phyloP scores from a whole-genome alignment of 192 early-diverging fungal genomes.

The Pilobolus umbonatus region DNA sequence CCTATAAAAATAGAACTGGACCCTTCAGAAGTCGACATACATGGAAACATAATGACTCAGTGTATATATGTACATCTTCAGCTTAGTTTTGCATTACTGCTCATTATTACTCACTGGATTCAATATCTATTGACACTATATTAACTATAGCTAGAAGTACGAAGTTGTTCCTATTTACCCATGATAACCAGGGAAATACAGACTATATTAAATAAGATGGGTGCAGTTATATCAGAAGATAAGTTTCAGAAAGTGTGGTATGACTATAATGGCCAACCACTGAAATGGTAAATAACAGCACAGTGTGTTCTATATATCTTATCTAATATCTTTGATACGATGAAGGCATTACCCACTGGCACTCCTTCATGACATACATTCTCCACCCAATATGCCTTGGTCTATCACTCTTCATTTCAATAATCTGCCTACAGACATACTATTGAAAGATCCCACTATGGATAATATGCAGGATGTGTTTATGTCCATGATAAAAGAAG shows the following conservation, averaged over 20 bases:
- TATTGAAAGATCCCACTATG: conserved; percentile 54
- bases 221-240: conserved; percentile 35
- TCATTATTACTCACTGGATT: background rate
- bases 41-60: conserved; percentile 12
- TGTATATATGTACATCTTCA: conserved; percentile 34
- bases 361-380: conserved; percentile 66
- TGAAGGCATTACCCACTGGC: conserved; percentile 84
- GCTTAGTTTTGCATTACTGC: background rate
- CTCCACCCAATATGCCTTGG: conserved; percentile 61
- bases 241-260: conserved; percentile 66
- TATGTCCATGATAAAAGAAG: conserved; percentile 89
- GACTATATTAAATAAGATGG: conserved; percentile 41
- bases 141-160: conserved; percentile 43
- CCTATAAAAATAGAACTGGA: conserved; percentile 22
- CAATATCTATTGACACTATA: background rate
- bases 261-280: conserved; percentile 59
- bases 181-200: conserved; percentile 50
- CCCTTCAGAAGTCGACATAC: conserved; percentile 15
- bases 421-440: conserved; percentile 62
- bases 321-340: background rate
- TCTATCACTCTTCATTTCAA: conserved; percentile 69
- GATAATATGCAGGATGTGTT: conserved; percentile 68
- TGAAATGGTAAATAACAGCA: conserved; percentile 61
- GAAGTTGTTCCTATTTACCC: conserved; percentile 56
- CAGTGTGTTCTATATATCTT: background rate